phyloP scores from a whole-genome alignment of 805 yeast genomes.

The Groenewaldozyma tartarivorans region DNA sequence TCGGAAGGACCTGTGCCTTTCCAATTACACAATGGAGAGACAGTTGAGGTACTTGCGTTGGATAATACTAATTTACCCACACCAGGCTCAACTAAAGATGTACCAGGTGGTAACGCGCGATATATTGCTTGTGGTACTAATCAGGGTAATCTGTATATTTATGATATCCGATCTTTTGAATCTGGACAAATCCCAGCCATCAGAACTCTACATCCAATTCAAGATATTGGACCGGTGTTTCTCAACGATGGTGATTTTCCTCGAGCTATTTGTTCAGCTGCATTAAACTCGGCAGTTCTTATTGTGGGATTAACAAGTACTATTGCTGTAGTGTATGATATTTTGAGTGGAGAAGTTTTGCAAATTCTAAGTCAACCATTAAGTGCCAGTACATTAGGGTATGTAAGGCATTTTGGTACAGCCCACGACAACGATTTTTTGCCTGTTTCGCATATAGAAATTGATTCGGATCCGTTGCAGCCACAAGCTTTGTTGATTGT shows the following conservation, averaged over 20 bases:
- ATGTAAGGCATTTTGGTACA: neutral
- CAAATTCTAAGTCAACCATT: conserved; percentile 3
- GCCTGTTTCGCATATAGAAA: conserved; percentile 21
- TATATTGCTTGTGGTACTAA: conserved; percentile 16
- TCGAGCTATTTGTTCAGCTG: conserved; percentile 8
- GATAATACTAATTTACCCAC: conserved; percentile 14
- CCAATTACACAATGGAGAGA: neutral
- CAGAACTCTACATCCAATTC: neutral
- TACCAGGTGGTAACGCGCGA: conserved; percentile 14
- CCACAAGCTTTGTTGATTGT: conserved; percentile 23
- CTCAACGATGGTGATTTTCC: too few relatives aligned
- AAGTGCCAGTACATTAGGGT: neutral
- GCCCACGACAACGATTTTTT: conserved; percentile 11
- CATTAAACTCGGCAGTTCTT: conserved; percentile 23
- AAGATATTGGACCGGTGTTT: neutral
- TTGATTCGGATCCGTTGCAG: conserved; percentile 22
- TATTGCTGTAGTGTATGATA: conserved; percentile 19
- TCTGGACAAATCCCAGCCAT: neutral
- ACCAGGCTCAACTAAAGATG: conserved; percentile 10
- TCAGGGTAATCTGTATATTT: conserved; percentile 12
- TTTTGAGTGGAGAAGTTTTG: conserved; percentile 20
- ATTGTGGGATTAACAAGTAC: conserved; percentile 23
- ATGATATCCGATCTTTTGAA: neutral
- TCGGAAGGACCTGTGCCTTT: neutral
- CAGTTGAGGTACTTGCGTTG: conserved; percentile 11